These are phyloP conservation scores for Diaporthe helianthi DNA, from an alignment of 2,329 filamentous ascomycete genomes.

Conservation along the genomic window DNA sequence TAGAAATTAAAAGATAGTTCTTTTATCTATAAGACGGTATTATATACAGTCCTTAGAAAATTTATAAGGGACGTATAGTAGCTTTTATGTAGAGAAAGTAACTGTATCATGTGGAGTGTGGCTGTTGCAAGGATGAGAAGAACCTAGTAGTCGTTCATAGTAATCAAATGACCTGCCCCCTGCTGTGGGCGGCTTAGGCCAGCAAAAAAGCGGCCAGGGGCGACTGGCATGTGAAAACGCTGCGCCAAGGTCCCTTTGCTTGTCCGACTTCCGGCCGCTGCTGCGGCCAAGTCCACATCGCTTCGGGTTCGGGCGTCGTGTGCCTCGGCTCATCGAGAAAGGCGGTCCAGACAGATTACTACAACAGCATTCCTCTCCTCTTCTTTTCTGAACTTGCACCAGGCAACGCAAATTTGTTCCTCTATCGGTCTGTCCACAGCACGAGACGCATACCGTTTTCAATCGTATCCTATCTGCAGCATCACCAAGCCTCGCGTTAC, in stretches of 20 bases:
- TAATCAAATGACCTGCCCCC: too few relatives aligned
- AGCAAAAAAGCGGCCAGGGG: background rate
- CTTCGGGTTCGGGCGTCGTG: conserved; percentile 21
- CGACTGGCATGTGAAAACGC: conserved; percentile 22
- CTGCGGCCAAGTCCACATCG: conserved; percentile 10
- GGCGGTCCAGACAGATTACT: conserved; percentile 14
- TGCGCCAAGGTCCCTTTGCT: conserved; percentile 13
- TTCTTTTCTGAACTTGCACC: background rate
- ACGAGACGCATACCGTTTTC: background rate
- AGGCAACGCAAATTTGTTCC: background rate
- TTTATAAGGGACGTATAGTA: too few relatives aligned
- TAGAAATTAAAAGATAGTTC: too few relatives aligned
- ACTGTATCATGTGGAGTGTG: too few relatives aligned
- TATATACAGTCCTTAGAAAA: too few relatives aligned
- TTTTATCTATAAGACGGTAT: too few relatives aligned
- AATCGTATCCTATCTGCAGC: background rate
- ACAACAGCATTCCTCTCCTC: conserved; percentile 19
- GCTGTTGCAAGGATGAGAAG: too few relatives aligned
- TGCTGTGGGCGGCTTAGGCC: too few relatives aligned
- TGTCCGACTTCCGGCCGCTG: conserved; percentile 16
- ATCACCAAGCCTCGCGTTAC: background rate
- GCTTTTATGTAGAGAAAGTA: too few relatives aligned
- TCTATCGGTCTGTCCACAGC: conserved; percentile 1
- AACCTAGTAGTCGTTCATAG: too few relatives aligned
- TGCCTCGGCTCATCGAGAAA: conserved; percentile 16